Evolutionary conservation across 352 stramenopile species (phyloP).

Genomic region (Globisporangium recalcitrans): DNA sequence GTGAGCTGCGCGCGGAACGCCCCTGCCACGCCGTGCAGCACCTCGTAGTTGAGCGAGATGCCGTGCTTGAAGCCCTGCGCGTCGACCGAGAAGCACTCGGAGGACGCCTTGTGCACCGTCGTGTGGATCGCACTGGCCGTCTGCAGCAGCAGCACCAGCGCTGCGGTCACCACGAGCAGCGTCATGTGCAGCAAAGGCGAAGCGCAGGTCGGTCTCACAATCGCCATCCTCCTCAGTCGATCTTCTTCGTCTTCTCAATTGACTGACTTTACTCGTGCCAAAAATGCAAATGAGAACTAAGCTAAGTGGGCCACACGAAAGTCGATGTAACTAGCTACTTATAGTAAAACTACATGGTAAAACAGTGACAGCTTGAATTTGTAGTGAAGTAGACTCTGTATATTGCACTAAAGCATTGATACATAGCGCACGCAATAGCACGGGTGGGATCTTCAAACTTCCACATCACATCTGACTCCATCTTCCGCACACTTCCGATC

Average conservation of each 20-base stretch:
- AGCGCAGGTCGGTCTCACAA: neutral
- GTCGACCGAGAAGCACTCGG: slow-evolving; percentile 75
- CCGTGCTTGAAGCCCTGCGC: slow-evolving; percentile 71
- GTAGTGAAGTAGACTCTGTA: neutral
- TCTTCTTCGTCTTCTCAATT: neutral
- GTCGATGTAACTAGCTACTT: neutral
- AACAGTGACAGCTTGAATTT: neutral
- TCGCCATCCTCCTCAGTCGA: neutral
- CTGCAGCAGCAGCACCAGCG: slow-evolving; percentile 14
- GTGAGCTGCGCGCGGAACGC: slow-evolving; percentile 60
- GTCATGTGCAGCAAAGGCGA: neutral
- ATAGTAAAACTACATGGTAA: neutral
- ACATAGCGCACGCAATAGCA: neutral
- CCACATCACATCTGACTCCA: slow-evolving; percentile 10
- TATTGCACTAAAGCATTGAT: too few species aligned
- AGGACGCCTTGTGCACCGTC: slow-evolving; percentile 31
- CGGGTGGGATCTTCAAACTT: neutral
- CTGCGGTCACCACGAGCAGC: slow-evolving; percentile 19
- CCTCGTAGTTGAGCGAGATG: slow-evolving; percentile 86
- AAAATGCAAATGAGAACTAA: neutral
- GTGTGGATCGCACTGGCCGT: slow-evolving; percentile 35
- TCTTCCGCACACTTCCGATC: neutral
- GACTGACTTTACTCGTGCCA: neutral
- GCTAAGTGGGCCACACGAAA: neutral
- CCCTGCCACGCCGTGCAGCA: slow-evolving; percentile 64